Conservation (phyloP, 306 rosid genomes). For the Vigna mungo region DNA sequence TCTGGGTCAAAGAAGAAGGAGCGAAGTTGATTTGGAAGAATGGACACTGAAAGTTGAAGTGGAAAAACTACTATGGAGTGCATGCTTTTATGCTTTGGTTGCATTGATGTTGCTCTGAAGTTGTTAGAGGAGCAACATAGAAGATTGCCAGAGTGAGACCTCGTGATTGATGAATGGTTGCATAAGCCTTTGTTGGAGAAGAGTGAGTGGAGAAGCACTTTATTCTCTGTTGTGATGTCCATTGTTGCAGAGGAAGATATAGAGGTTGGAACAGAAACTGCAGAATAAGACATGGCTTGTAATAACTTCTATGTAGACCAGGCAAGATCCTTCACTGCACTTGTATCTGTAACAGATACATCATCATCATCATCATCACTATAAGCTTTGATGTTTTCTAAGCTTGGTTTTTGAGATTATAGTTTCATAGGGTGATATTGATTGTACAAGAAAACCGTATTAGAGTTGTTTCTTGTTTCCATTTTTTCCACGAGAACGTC, state of each 20-base stretch:
- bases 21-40: constrained; percentile 5
- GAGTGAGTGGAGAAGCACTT: background rate
- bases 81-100: background rate
- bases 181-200: background rate
- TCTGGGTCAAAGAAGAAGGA: background rate
- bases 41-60: background rate
- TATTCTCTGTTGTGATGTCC: background rate
- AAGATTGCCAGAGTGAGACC: background rate
- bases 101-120: background rate
- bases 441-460: background rate
- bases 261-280: background rate
- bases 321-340: background rate
- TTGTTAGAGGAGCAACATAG: background rate
- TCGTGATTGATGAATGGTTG: background rate
- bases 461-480: background rate
- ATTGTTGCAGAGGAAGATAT: background rate
- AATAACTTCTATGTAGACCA: background rate
- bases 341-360: background rate
- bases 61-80: background rate
- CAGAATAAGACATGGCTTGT: constrained; percentile 5
- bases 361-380: background rate
- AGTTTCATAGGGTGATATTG: background rate
- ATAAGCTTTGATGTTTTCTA: background rate
- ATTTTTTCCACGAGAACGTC: background rate
- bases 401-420: background rate